phyloP scores from a whole-genome alignment of 768 basidiomycete species.

The Lactifluus hygrophoroides region DNA sequence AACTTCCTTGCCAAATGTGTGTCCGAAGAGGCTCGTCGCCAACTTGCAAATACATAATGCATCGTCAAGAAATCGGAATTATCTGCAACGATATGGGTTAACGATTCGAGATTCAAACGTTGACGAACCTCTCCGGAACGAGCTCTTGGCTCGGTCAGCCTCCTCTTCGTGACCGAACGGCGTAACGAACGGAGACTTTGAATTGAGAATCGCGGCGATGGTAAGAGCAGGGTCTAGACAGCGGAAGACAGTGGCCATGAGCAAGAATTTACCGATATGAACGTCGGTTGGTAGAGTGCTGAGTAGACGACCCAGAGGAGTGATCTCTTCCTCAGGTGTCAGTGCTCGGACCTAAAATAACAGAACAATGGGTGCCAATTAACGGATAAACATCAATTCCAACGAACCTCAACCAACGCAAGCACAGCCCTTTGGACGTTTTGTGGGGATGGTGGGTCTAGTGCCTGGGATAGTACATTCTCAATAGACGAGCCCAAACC shows the following conservation, averaged over 20 bases:
- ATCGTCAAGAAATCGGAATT: constrained; percentile 94
- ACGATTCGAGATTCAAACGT: no score
- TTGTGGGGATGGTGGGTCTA: constrained; percentile 79
- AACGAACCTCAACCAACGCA: constrained; percentile 74
- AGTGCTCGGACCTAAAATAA: constrained; percentile 66
- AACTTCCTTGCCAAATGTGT: constrained; percentile 57
- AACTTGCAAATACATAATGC: constrained; percentile 82
- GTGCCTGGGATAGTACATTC: constrained; percentile 75
- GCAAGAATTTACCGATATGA: constrained; percentile 87
- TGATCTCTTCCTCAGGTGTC: constrained; percentile 81
- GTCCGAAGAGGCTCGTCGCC: constrained; percentile 71
- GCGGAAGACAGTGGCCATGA: constrained; percentile 74
- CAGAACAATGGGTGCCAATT: constrained; percentile 1
- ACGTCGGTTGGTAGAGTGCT: constrained; percentile 94
- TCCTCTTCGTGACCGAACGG: constrained; percentile 84
- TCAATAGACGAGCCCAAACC: constrained; percentile 81
- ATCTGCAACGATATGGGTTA: constrained; percentile 37
- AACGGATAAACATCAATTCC: background rate
- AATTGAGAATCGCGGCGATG: constrained; percentile 85
- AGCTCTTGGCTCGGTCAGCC: constrained; percentile 73
- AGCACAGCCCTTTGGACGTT: constrained; percentile 90
- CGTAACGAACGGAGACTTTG: constrained; percentile 87
- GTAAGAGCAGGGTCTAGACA: constrained; percentile 96
- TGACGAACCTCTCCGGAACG: constrained; percentile 50
- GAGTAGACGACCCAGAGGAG: constrained; percentile 83